Base-by-base conservation (phyloP, 352 stramenopile genomes). In the Phytophthora uliginosa region DNA sequence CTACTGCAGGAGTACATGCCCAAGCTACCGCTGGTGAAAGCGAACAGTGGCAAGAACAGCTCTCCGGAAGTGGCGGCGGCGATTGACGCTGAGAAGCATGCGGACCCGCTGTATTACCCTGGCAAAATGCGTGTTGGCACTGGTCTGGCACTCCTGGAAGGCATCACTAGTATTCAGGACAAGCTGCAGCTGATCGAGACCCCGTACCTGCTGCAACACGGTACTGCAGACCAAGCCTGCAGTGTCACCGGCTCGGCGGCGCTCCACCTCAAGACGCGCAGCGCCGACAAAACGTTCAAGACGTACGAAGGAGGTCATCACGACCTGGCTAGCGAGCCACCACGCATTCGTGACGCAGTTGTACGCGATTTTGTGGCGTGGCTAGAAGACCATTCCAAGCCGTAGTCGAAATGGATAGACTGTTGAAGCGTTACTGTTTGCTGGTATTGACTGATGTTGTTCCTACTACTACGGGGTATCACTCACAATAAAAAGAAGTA, bases 151-250 rank as follows among this genome's bases (percentile, higher is more conserved):
- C 74, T 95, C 33, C 66, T 94, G 45, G 78, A 94, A 64, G 83
- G 83, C 6, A 83, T 93, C 53, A 66, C 70, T 50, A 76, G 60
- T 50, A 78, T 95, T 33, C 84, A 89, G 22, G 75, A 83, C 67
- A 83, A 90, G 64, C 64, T 89, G 26, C 72, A 88, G 24, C 61
- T 77, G 22, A 91, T 94, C 52, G 83, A 91, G 54, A 84, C 79
- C 64, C 84, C 88, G n/a, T 94, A 93, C 65, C 64, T 93, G 65
- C 85, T 95, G 36, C 85, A 94, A 59, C 88, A 95, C 52, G 88
- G 88, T 26, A 81, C 75, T 20, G 79, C 66, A n/a, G 88, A 95
- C 74, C 78, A 75, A 52, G 85, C 88, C 20, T 95, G 88, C 68
- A 85, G 85, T 54, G 81, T 94, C 59, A 89, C 77, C 3, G 88